These are phyloP conservation scores for Aspergillus affinis DNA, from an alignment of 495 filamentous ascomycete species.

Conservation along the genomic window DNA sequence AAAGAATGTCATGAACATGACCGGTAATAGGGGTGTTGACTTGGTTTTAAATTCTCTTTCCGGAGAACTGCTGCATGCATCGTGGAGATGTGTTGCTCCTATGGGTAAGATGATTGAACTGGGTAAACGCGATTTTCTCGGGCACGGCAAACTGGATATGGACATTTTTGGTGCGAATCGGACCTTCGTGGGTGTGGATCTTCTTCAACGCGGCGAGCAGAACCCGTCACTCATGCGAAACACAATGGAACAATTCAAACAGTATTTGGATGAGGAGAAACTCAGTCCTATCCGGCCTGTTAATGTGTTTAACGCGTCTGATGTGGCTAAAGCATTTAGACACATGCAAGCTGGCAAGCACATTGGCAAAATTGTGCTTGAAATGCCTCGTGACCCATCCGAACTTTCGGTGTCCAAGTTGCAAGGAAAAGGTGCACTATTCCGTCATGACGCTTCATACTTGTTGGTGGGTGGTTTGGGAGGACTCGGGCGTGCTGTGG, in stretches of 20 bases:
- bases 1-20: constrained; percentile 42
- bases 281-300: constrained; percentile 6
- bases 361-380: constrained; percentile 29
- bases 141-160: constrained; percentile 23
- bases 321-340: constrained; percentile 46
- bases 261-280: constrained; percentile 2
- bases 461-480: constrained; percentile 50
- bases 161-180: constrained; percentile 37
- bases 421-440: neutral
- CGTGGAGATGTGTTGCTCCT: constrained; percentile 52
- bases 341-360: constrained; percentile 43
- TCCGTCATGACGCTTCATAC: constrained; percentile 29
- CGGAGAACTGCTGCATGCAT: constrained; percentile 43
- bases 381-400: constrained; percentile 13
- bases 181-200: constrained; percentile 20
- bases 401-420: neutral
- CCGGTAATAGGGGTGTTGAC: constrained; percentile 46
- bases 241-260: neutral
- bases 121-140: constrained; percentile 21
- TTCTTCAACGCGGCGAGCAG: constrained; percentile 3
- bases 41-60: constrained; percentile 51
- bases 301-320: constrained; percentile 30
- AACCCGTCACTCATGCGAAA: neutral
- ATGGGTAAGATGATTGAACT: constrained; percentile 56
- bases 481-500: constrained; percentile 55